Evolutionary conservation across 2,329 filamentous ascomycete species (phyloP).

Genomic region (Cytospora chrysosperma): DNA sequence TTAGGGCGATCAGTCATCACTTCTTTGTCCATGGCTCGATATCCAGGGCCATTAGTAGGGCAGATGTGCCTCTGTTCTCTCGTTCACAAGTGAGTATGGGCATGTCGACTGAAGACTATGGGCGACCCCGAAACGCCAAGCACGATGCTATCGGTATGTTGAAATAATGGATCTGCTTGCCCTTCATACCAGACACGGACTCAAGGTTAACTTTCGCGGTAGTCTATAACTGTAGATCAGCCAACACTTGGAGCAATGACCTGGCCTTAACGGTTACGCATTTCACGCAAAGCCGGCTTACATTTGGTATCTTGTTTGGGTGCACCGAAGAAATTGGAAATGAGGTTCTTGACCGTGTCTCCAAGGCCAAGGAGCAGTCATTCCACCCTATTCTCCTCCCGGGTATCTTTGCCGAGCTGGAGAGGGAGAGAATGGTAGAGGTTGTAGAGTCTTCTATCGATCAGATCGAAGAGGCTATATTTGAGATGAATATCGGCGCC

Average conservation of each 20-base stretch:
- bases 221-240: not conserved
- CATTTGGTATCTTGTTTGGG: not conserved
- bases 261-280: not conserved
- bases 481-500: slow-evolving; percentile 23
- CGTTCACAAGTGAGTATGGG: not conserved
- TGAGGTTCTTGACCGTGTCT: not conserved
- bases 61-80: not conserved
- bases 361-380: slow-evolving; percentile 6
- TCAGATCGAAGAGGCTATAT: slow-evolving; percentile 28
- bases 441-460: slow-evolving; percentile 27
- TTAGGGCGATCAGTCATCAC: not conserved
- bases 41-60: not conserved
- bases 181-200: not conserved
- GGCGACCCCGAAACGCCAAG: not conserved
- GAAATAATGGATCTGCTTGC: not conserved
- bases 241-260: not conserved
- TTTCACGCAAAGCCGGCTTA: not conserved
- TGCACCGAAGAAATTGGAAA: not conserved
- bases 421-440: slow-evolving; percentile 28
- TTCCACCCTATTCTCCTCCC: slow-evolving; percentile 32
- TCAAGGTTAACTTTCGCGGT: not conserved
- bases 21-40: not conserved
- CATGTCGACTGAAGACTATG: not conserved
- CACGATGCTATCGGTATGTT: not conserved
- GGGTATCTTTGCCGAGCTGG: slow-evolving; percentile 34